Percentiles rank a stretch among this genome's conserved stretches.
Evolutionary conservation across 768 basidiomycete species (phyloP).

Genomic region (Chalciporus chontae): DNA sequence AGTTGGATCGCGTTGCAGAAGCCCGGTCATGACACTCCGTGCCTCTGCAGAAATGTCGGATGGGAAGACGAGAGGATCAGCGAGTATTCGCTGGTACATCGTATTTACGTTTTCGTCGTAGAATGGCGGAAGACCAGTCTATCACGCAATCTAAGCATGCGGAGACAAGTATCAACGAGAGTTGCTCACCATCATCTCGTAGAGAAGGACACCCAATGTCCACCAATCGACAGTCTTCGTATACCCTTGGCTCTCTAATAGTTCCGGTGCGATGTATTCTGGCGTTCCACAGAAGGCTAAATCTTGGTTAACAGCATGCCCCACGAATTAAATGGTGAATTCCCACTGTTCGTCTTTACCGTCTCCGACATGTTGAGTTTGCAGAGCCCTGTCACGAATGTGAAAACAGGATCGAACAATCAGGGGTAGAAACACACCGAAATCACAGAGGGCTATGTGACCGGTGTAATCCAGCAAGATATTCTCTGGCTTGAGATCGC

Average conservation of each 20-base stretch:
- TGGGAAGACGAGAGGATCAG: conserved; percentile 91
- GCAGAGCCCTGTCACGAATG: conserved; percentile 57
- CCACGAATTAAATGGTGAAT: neutral
- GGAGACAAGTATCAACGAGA: neutral
- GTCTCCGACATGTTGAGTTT: conserved; percentile 97
- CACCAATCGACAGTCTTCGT: conserved; percentile 99
- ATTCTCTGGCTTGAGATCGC: conserved; percentile 97
- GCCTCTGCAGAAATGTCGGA: conserved; percentile 87
- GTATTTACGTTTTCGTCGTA: conserved; percentile 99
- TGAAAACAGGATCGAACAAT: conserved; percentile 1
- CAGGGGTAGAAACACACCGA: conserved; percentile 47
- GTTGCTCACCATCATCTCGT: conserved; percentile 83
- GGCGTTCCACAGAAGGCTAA: conserved; percentile 97
- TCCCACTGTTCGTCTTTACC: conserved; percentile 93
- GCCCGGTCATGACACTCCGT: conserved; percentile 79
- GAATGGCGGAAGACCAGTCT: conserved; percentile 97
- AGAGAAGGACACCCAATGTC: conserved; percentile 94
- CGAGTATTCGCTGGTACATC: conserved; percentile 94
- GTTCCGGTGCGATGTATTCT: conserved; percentile 97
- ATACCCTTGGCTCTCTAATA: conserved; percentile 94
- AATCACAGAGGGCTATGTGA: conserved; percentile 97
- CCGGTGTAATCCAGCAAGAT: conserved; percentile 96
- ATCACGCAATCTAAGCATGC: conserved; percentile 6
- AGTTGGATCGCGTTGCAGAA: conserved; percentile 86
- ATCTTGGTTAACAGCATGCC: conserved; percentile 2